A percentile compares a stretch with the other conserved stretches of the same genome.
These are phyloP conservation scores for Tolypocladium capitatum DNA, from an alignment of 2,329 filamentous ascomycete genomes.

Conservation along the genomic window DNA sequence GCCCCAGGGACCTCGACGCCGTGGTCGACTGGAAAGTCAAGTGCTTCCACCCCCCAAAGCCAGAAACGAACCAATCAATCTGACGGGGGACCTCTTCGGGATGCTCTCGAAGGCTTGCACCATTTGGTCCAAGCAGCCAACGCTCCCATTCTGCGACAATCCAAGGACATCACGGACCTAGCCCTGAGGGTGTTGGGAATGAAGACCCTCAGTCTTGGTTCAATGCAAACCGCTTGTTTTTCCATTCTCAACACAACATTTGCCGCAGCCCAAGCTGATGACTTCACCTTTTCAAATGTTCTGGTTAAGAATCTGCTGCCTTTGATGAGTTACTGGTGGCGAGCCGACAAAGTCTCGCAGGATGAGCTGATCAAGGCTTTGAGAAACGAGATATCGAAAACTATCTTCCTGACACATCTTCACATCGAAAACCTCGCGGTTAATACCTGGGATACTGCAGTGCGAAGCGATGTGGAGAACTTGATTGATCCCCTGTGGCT, in stretches of 20 bases:
- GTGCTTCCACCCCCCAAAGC: slow-evolving; percentile 15
- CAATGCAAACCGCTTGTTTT: slow-evolving; percentile 60
- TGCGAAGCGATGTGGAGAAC: slow-evolving; percentile 42
- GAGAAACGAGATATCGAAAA: slow-evolving; percentile 66
- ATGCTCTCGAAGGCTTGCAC: slow-evolving; percentile 48
- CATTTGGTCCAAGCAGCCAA: slow-evolving; percentile 52
- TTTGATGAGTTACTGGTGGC: slow-evolving; percentile 65
- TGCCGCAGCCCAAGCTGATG: slow-evolving; percentile 52
- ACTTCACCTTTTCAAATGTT: slow-evolving; percentile 46
- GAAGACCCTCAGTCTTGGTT: slow-evolving; percentile 43
- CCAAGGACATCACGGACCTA: slow-evolving; percentile 39
- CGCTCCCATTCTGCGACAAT: slow-evolving; percentile 48
- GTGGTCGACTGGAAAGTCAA: slow-evolving; percentile 16
- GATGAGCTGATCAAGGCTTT: slow-evolving; percentile 48
- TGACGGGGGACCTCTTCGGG: slow-evolving; percentile 21
- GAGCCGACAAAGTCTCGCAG: slow-evolving; percentile 49
- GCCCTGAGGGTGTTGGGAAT: slow-evolving; percentile 49
- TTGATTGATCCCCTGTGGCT: slow-evolving; percentile 57
- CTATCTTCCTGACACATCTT: slow-evolving; percentile 51
- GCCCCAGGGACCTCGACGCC: slow-evolving; percentile 22
- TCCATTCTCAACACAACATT: slow-evolving; percentile 62
- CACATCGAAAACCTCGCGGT: slow-evolving; percentile 45
- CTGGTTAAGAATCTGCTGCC: slow-evolving; percentile 52
- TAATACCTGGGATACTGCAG: slow-evolving; percentile 24
- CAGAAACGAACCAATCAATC: slow-evolving; percentile 14